Base-by-base conservation (phyloP, 257 asterid species). In the Ilex asprella region DNA sequence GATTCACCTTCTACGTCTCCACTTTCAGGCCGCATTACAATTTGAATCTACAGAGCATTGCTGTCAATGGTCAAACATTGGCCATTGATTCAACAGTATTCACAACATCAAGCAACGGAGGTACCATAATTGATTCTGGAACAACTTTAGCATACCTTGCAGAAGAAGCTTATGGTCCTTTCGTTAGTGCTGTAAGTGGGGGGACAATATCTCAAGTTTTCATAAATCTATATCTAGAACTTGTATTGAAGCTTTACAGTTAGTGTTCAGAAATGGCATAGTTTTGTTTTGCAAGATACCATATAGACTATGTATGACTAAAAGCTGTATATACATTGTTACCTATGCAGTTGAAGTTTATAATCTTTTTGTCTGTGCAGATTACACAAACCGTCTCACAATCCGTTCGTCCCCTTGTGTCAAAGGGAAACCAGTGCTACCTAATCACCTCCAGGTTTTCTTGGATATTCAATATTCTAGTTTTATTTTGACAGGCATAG, bases 61-160 rank as follows among this genome's bases (percentile, higher is more conserved):
- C 99, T 43, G 83, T 93, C 39, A 89, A 89, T 54, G 99, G 99
- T 53, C 96, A 93, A 80, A 66, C 69, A 52, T 73, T 93, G 70
- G 59, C 89, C 59, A 87, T 93, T 67, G 82, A 75, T 64, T 69
- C 89, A 29, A 78, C 92, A 6, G 97, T 85, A 27, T 93, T 93
- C 73, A 70, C 85, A 52, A 89, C 97, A 62, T 69, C 94, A 60
- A 58, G 39, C 76, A 87, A 74, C 79, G 69, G 80, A 57, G 99
- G 99, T 69, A 93, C 97, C 10, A 89, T 93, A 74, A 76, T 93
- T 44, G 99, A 93, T 76, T 93, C 99, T 10, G 97, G 99, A 73
- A 92, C 99, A 51, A 92, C 99, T 10, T 75, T 92, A 76, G 95
- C 97, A 16, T 92, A 93, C 78, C 86, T 93, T 69, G 92, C 95